Evolutionary conservation across 2,329 filamentous ascomycete species (phyloP).

Genomic region (Colletotrichum acutatum): DNA sequence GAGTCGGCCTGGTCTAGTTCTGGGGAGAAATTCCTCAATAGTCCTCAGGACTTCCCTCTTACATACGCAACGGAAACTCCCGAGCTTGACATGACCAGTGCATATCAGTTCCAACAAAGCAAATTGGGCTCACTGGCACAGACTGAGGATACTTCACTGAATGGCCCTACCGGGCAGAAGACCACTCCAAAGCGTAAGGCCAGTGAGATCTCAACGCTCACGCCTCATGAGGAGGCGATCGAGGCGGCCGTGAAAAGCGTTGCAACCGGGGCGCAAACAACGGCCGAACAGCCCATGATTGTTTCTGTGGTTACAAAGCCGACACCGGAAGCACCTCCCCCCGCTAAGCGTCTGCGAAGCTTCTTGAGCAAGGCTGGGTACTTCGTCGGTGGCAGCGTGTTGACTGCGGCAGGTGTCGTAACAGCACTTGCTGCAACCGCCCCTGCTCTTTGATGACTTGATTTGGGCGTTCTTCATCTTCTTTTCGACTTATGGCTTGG

Average conservation of each 20-base stretch:
- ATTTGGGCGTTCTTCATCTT: background rate
- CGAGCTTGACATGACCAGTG: conserved; percentile 35
- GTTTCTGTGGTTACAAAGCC: background rate
- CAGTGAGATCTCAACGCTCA: conserved; percentile 42
- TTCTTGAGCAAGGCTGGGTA: conserved; percentile 12
- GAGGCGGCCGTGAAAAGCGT: conserved; percentile 24
- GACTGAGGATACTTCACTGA: background rate
- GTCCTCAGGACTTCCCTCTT: conserved; percentile 2
- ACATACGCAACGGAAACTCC: conserved; percentile 2
- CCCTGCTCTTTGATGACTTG: conserved; percentile 18
- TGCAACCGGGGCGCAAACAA: background rate
- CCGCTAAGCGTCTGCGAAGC: conserved; percentile 8
- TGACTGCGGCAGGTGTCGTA: conserved; percentile 13
- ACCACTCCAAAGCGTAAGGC: conserved; percentile 46
- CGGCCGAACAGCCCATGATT: background rate
- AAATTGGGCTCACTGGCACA: conserved; percentile 14
- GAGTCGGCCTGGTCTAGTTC: conserved; percentile 26
- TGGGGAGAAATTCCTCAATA: conserved; percentile 31
- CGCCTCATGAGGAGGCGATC: conserved; percentile 34
- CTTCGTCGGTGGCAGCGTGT: conserved; percentile 18
- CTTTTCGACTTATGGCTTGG: background rate
- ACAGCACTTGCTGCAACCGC: conserved; percentile 23
- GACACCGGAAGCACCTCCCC: background rate
- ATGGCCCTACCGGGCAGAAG: background rate
- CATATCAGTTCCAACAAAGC: conserved; percentile 34